Evolutionary conservation across 139 green algal species (phyloP).

Genomic region (Klebsormidium nitens): DNA sequence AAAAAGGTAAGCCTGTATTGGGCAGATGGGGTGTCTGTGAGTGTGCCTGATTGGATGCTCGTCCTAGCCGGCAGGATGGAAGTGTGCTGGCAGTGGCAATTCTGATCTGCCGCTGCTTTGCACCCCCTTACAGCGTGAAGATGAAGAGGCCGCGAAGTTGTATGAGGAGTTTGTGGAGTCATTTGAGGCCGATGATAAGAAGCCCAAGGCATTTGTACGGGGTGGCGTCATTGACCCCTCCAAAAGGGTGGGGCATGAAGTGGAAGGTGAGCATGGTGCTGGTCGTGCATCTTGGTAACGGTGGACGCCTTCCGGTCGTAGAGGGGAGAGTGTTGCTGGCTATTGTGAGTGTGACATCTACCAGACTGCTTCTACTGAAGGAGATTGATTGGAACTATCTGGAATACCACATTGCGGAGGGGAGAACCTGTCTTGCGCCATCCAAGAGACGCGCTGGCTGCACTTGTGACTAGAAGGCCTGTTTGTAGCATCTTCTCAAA

Average conservation of each 20-base stretch:
- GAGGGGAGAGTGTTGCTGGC: too few relatives aligned
- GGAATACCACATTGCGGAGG: too few relatives aligned
- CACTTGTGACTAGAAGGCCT: background rate
- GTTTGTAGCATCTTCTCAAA: slow-evolving; percentile 17
- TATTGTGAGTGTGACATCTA: too few relatives aligned
- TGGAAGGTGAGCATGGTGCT: too few relatives aligned
- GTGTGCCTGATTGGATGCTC: background rate
- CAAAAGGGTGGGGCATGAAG: slow-evolving; percentile 19
- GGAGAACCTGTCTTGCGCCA: too few relatives aligned
- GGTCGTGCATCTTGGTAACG: too few relatives aligned
- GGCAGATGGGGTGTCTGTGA: background rate
- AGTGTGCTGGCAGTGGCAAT: background rate
- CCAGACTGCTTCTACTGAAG: too few relatives aligned
- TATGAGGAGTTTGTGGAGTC: slow-evolving; percentile 90
- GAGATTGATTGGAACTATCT: too few relatives aligned
- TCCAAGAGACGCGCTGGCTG: background rate
- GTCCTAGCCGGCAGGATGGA: background rate
- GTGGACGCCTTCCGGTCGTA: too few relatives aligned
- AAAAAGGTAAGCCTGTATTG: slow-evolving; percentile 46
- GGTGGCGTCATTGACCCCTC: slow-evolving; percentile 23
- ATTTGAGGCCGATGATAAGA: slow-evolving; percentile 57
- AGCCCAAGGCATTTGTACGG: slow-evolving; percentile 43
- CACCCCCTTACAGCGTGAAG: slow-evolving; percentile 14
- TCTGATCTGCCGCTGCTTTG: background rate
- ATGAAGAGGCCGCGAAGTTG: slow-evolving; percentile 71